Evolutionary conservation across 2,329 filamentous ascomycete genomes (phyloP), one percentile per base, ranked within the genome.

Genomic region (Sporothrix brunneoviolacea): DNA sequence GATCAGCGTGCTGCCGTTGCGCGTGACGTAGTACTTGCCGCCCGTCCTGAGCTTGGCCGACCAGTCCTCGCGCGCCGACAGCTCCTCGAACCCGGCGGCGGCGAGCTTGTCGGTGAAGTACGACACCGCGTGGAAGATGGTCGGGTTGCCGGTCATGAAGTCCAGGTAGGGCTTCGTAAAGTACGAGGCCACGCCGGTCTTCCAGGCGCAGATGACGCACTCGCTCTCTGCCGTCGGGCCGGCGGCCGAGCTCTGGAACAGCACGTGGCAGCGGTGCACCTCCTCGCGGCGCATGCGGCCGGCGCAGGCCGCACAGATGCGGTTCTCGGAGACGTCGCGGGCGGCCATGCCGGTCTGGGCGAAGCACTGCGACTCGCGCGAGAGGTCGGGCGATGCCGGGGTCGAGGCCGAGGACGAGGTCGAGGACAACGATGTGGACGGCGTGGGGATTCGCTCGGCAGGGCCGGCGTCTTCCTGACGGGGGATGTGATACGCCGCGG

Each of bases 121-220:
- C 52, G 82, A 79, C 24, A 96, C 90, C 1, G 88, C 82, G 62
- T 98, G 93, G 67, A 95, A 98, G 41, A 96, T 87, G 8, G 93
- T 97, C 0, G 93, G 93, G 64, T 96, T 95, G 55, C 86, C 78
- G 39, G 83, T 86, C 71, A 97, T 79, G 64, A 96, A 97, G 47
- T 88, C 78, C 64, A 86, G 84, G 65, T 95, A 96, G 1, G 90
- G 88, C 68, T 89, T 76, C 8, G 88, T 86, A 65, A 90, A 95
- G 53, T n/a, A n/a, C n/a, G 75, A 75, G 61, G 83, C 82, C 4
- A 82, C 70, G 57, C 67, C 62, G 49, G 70, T 64, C 55, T 62
- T 62, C 39, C 68, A 59, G 48, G 63, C 59, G 59, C 70, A 71
- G 41, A 72, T 59, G 15, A 58, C 62, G 51, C 70, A 73, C 7